Evolutionary conservation across 495 filamentous ascomycete species (phyloP), one percentile per base, ranked within the genome.

Genomic region (Talaromyces stipitatus): DNA sequence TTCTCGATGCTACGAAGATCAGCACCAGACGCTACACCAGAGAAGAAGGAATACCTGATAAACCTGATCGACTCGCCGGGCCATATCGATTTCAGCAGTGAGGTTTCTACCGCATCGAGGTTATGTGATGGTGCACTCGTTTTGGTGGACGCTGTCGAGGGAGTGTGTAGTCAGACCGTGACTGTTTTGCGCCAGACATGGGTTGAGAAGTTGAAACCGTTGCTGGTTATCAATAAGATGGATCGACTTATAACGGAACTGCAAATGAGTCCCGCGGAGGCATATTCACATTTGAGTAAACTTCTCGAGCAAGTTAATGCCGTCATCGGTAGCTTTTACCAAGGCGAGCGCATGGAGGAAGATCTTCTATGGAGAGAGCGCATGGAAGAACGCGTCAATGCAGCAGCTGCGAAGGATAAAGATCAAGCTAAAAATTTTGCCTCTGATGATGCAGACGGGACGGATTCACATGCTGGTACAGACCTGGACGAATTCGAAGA

Each of bases 61-160:
- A 99, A 99, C 69, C 73, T 99, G 33, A 99, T 99, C 61, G 94
- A 99, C 69, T 97, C 95, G 0, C 94, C 94, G 0, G 94, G 94
- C 8, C 94, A 99, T 67, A 96, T 99, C 47, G 94, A 99, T 68
- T 99, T 99, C 72, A 96, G 92, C 77, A 95, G 90, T 57, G 94
- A 99, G 69, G 94, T 99, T 2, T 96, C 92, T 2, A 97, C 92
- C 0, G 94, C 94, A 2, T 97, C 92, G 0, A 83, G 94, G 43
- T 77, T 99, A 11, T 97, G 92, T 60, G 94, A 99, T 73, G 94
- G 95, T 26, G 94, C 92, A 1, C 80, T 97, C 8, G 89, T 99
- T 10, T 77, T 99, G 18, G 91, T 99, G n/a, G 94, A 99, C 72
- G 94, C 94, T 2, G 94, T 97, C 2, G 94, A 99, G 66, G 94